Conservation (phyloP, 2,329 filamentous ascomycete species). For the Triangularia verruculosa region DNA sequence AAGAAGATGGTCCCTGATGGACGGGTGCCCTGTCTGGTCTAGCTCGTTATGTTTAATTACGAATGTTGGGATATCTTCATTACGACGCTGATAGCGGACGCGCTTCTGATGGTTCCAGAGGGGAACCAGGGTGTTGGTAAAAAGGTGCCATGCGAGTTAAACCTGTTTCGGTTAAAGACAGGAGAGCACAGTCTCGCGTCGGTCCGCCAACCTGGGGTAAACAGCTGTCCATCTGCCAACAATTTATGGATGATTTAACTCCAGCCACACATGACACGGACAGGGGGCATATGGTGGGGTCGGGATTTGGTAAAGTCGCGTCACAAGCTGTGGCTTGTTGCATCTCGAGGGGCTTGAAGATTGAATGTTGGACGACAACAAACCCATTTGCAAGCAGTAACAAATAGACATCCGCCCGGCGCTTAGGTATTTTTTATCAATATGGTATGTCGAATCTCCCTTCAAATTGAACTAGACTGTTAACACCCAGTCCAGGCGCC, state of each 20-base stretch:
- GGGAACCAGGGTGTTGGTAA: constrained; percentile 20
- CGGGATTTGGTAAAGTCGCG: background rate
- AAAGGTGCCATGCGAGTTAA: constrained; percentile 5
- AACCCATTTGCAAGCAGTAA: background rate
- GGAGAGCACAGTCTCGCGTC: background rate
- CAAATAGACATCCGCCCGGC: constrained; percentile 9
- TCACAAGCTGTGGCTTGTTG: background rate
- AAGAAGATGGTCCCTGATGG: background rate
- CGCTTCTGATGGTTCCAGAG: background rate
- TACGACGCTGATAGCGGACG: constrained; percentile 12
- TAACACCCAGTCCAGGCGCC: constrained; percentile 26
- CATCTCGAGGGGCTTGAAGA: constrained; percentile 1
- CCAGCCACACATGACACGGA: background rate
- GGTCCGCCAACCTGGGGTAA: background rate
- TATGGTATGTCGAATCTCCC: constrained; percentile 23
- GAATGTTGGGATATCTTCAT: constrained; percentile 17
- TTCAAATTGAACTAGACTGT: background rate
- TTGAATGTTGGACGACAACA: background rate
- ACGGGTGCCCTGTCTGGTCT: background rate
- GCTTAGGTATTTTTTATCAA: constrained; percentile 12
- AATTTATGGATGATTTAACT: background rate
- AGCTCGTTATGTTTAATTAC: constrained; percentile 20
- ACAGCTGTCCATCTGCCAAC: background rate
- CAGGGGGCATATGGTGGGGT: constrained; percentile 4
- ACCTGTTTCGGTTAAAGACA: constrained; percentile 10